These are phyloP conservation scores for Boletus insuetus DNA, from an alignment of 768 basidiomycete genomes.

Conservation along the genomic window DNA sequence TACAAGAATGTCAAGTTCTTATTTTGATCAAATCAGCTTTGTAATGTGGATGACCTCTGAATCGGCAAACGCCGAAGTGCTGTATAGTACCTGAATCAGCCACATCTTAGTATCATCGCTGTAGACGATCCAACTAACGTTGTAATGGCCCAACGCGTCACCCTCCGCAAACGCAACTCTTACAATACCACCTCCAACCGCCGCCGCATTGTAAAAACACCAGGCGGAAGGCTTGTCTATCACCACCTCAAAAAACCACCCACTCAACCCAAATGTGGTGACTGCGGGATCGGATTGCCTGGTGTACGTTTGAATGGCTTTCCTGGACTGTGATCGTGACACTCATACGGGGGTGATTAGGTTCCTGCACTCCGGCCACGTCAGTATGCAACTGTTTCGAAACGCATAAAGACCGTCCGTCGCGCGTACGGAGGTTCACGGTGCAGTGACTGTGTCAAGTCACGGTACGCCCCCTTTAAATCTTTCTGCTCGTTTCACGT, in stretches of 20 bases:
- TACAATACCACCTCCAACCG: slow-evolving; percentile 99
- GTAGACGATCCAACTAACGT: background rate
- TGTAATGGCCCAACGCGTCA: slow-evolving; percentile 97
- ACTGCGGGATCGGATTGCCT: slow-evolving; percentile 91
- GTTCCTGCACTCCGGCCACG: slow-evolving; percentile 94
- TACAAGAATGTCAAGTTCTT: slow-evolving; percentile 94
- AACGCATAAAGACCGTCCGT: slow-evolving; percentile 95
- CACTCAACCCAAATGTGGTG: slow-evolving; percentile 94
- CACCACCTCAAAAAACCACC: slow-evolving; percentile 97
- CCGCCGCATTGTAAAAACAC: slow-evolving; percentile 94
- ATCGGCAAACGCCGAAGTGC: slow-evolving; percentile 17
- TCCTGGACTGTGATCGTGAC: background rate
- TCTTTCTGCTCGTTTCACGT: background rate
- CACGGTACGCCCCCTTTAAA: slow-evolving; percentile 59
- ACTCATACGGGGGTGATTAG: slow-evolving; percentile 38
- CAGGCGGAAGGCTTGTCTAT: slow-evolving; percentile 97
- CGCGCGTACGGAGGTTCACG: slow-evolving; percentile 97
- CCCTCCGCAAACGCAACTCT: slow-evolving; percentile 95
- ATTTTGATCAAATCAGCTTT: slow-evolving; percentile 47
- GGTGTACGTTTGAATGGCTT: slow-evolving; percentile 64
- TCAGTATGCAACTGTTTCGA: slow-evolving; percentile 93
- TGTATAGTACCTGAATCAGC: slow-evolving; percentile 24
- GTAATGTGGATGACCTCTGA: background rate
- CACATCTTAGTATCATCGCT: slow-evolving; percentile 3
- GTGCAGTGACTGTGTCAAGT: slow-evolving; percentile 94